phyloP scores from a whole-genome alignment of 192 early-diverging fungal genomes.

The Coemansia sp. region DNA sequence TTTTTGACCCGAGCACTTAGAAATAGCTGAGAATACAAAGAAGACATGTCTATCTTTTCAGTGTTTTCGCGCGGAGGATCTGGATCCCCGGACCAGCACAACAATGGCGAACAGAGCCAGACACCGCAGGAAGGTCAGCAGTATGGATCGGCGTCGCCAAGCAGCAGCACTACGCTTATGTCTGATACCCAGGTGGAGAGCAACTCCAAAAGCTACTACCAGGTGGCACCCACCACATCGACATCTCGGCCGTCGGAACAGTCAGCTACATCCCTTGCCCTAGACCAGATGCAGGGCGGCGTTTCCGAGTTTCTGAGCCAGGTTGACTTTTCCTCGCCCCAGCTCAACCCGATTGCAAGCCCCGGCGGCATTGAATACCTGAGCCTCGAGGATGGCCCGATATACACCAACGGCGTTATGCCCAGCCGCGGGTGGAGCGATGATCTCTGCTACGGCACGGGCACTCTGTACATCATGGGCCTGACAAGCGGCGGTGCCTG shows the following conservation, averaged over 20 bases:
- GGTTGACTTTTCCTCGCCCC: constrained; percentile 42
- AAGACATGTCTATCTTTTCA: constrained; percentile 51
- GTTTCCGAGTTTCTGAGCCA: constrained; percentile 48
- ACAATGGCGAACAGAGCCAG: constrained; percentile 1
- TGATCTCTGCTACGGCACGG: constrained; percentile 82
- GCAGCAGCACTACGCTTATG: constrained; percentile 19
- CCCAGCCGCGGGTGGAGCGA: constrained; percentile 76
- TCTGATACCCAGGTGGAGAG: constrained; percentile 13
- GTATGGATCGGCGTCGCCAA: neutral
- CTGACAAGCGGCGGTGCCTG: constrained; percentile 68
- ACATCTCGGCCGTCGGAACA: neutral
- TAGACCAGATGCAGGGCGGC: constrained; percentile 41
- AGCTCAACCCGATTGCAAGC: constrained; percentile 33
- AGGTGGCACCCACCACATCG: constrained; percentile 11
- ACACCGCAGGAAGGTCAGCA: constrained; percentile 31
- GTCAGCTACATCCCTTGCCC: constrained; percentile 12
- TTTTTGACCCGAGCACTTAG: neutral
- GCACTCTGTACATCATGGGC: constrained; percentile 72
- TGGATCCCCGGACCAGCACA: constrained; percentile 21
- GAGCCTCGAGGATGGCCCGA: constrained; percentile 47
- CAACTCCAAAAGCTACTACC: constrained; percentile 23
- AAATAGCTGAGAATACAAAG: neutral
- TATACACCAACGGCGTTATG: constrained; percentile 50
- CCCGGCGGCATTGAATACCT: constrained; percentile 50
- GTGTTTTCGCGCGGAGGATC: constrained; percentile 37